Base-by-base conservation (phyloP, 2,329 filamentous ascomycete genomes). In the Alternaria triticimaculans region DNA sequence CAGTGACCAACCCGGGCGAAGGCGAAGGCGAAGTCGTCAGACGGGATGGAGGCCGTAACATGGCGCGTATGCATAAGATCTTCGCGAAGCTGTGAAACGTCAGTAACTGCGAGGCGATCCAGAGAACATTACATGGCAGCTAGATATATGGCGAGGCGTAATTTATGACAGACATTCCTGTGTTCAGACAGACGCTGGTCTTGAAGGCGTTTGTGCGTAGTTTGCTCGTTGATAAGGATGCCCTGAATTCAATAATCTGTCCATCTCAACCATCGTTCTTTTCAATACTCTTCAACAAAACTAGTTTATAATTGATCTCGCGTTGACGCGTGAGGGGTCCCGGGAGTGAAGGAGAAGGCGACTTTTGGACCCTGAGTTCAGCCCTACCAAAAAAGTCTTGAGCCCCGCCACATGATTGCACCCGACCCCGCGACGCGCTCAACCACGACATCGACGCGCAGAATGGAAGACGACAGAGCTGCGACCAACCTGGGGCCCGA, bases 381-480 rank as follows among this genome's bases (percentile, higher is more conserved):
- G 67, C 68, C 65, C 63, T 61, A 56, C 43, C 23, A 64, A 62
- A 59, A 63, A 63, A 60, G 65, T 66, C 57, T 41, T 41, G 37
- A 58, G 60, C 62, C 60, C 56, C 66, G 57, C 60, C 54, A 55
- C 60, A 53, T 26, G 62, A 71, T 65, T 60, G 33, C 66, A 65
- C 68, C 33, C 54, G 63, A 51, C 45, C 21, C 57, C 41, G 41
- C 55, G 46, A 50, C 41, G 49, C 55, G 21, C 70, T 53, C 49
- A 53, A n/a, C 62, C 66, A 65, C 66, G 53, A 60, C 63, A 67
- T 60, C 30, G 15, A 57, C 53, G 48, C 55, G 50, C 57, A 63
- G 58, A 41, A 95, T 95, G 92, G 92, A 95, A 78, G 89, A 92
- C 71, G 92, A 95, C 76, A 84, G 92, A 70, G 88, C 87, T 30